Evolutionary conservation across 371 early-diverging fungal genomes (phyloP), one percentile per base, ranked within the genome.

Genomic region (Apophysomyces elegans): DNA sequence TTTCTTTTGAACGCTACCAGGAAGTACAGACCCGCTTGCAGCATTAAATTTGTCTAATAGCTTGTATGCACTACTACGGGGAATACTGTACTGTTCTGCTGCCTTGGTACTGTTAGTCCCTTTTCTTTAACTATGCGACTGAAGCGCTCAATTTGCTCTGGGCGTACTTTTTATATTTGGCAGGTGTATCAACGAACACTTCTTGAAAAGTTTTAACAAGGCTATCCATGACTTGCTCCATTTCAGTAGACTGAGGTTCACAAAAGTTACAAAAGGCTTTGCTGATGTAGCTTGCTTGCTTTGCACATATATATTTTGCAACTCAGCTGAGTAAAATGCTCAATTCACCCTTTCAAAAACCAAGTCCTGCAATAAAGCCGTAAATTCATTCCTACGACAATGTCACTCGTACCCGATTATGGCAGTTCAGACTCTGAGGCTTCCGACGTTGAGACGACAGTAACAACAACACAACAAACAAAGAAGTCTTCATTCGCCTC

Each of bases 351-450:
- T 26, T 26, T 26, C 32, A 26, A 26, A 26, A 26, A 26, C 32
- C 32, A 26, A 26, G 32, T 26, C 32, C 32, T 26, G 32, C 32
- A 26, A 26, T 26, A 1, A 45, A 45, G n/a, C n/a, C 5, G 13
- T 13, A 2, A 18, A n/a, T 45, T 12, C 16, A 45, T 45, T 45
- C 13, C 1, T 26, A 26, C 32, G 32, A 45, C 32, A 37, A 68
- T 68, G 69, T 63, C 69, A 64, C 64, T 68, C 14, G 69, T 68
- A 18, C 50, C 63, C 37, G 61, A 68, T 43, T 68, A 68, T 38
- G 54, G 69, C 43, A 64, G 64, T 45, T 68, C 69, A 21, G 69
- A 68, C 57, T 68, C 69, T 44, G 69, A 68, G 54, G 43, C 47
- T 9, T 68, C 69, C 13, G 69, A 68, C 7, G 41, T 39, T 21